Conservation (phyloP, 2,329 filamentous ascomycete genomes). For the Trichophyton benhamiae region DNA sequence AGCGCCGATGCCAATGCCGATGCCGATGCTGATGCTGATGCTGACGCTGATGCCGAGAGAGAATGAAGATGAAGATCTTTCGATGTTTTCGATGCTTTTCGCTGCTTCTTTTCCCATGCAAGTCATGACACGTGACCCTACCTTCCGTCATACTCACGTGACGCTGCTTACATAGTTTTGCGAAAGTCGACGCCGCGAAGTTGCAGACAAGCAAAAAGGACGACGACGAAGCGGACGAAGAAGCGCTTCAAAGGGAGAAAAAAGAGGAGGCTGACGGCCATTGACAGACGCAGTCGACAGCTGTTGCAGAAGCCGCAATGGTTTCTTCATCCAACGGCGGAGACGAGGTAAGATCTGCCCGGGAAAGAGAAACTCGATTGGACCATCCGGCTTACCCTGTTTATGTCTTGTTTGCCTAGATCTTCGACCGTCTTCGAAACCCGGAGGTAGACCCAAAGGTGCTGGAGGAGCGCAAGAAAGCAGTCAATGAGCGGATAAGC, state of each 20-base stretch:
- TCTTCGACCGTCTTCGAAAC: conserved; percentile 46
- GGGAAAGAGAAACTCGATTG: not conserved
- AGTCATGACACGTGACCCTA: not conserved
- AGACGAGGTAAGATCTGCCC: conserved; percentile 29
- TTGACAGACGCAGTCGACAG: not conserved
- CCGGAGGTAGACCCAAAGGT: conserved; percentile 47
- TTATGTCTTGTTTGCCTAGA: conserved; percentile 27
- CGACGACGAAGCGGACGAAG: not conserved
- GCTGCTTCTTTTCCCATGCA: not conserved
- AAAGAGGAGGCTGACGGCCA: not conserved
- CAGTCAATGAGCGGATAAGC: conserved; percentile 46
- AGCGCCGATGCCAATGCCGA: too few relatives aligned
- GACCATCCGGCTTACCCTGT: not conserved
- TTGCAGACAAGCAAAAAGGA: not conserved
- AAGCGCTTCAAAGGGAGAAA: not conserved
- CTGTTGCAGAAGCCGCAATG: conserved; percentile 31
- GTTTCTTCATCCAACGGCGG: conserved; percentile 31
- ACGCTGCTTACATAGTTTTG: not conserved
- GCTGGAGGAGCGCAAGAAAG: conserved; percentile 47
- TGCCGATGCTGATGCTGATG: too few relatives aligned
- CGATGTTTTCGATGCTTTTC: too few relatives aligned
- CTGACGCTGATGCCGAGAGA: too few relatives aligned
- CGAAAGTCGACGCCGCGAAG: not conserved
- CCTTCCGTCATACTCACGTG: not conserved
- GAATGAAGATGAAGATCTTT: not conserved